Conservation (phyloP, 106 monocot species). For the Narthecium ossifragum region DNA sequence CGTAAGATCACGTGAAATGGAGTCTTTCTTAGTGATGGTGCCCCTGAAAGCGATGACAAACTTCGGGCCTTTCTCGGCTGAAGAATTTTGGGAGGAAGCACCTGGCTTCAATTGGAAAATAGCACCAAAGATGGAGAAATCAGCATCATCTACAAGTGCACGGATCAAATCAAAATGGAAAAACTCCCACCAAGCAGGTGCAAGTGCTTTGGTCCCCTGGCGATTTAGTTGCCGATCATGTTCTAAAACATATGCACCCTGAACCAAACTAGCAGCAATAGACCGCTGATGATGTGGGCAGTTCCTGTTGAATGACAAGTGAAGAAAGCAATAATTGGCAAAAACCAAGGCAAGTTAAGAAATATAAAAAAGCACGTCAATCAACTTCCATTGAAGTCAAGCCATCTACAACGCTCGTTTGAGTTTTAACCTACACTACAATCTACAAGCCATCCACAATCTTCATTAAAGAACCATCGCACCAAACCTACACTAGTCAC, state of each 20-base stretch:
- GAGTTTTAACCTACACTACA: background rate
- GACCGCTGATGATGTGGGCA: conserved; percentile 52
- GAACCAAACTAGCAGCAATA: conserved; percentile 82
- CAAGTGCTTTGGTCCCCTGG: conserved; percentile 37
- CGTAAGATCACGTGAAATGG: conserved; percentile 52
- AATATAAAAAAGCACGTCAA: too few relatives aligned
- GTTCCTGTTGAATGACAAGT: conserved; percentile 29
- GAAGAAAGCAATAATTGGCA: background rate
- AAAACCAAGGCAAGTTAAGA: background rate
- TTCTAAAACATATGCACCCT: conserved; percentile 75
- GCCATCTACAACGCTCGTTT: background rate
- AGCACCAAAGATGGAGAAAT: conserved; percentile 81
- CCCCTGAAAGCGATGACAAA: conserved; percentile 85
- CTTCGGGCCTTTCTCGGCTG: conserved; percentile 34
- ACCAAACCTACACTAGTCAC: too few relatives aligned
- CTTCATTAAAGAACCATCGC: background rate
- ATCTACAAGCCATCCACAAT: too few relatives aligned
- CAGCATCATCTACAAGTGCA: conserved; percentile 72
- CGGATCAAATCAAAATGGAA: conserved; percentile 67
- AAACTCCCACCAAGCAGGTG: conserved; percentile 85
- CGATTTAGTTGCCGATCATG: conserved; percentile 64
- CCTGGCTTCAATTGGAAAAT: conserved; percentile 52
- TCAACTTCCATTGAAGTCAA: too few relatives aligned
- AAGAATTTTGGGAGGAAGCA: conserved; percentile 14
- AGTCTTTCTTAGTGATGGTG: conserved; percentile 55